Evolutionary conservation across 495 filamentous ascomycete genomes (phyloP).

Genomic region (Halenospora varia): DNA sequence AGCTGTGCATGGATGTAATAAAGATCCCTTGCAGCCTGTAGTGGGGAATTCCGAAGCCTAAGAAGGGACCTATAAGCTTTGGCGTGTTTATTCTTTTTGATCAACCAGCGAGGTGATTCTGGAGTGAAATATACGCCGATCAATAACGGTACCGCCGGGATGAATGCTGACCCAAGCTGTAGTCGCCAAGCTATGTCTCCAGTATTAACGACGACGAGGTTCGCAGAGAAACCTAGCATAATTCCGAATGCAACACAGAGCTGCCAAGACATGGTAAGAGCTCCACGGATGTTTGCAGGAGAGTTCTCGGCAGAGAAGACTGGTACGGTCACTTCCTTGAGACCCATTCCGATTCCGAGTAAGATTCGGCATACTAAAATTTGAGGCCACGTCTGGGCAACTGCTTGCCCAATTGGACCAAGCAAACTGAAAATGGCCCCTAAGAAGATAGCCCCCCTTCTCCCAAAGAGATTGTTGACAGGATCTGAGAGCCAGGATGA

Average conservation of each 20-base stretch:
- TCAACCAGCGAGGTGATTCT: slow-evolving; percentile 62
- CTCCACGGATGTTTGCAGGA: slow-evolving; percentile 70
- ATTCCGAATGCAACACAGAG: slow-evolving; percentile 71
- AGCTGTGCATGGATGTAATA: slow-evolving; percentile 67
- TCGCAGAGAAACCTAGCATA: slow-evolving; percentile 65
- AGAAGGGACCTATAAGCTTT: slow-evolving; percentile 61
- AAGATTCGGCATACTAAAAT: slow-evolving; percentile 60
- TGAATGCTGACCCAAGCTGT: slow-evolving; percentile 74
- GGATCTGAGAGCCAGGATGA: slow-evolving; percentile 69
- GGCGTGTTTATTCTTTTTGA: slow-evolving; percentile 58
- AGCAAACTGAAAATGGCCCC: slow-evolving; percentile 35
- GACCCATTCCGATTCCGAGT: slow-evolving; percentile 71
- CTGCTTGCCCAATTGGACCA: slow-evolving; percentile 59
- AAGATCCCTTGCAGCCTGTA: slow-evolving; percentile 74
- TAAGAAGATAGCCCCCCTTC: slow-evolving; percentile 64
- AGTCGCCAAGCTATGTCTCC: slow-evolving; percentile 72
- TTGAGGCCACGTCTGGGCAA: slow-evolving; percentile 58
- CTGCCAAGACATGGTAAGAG: slow-evolving; percentile 84
- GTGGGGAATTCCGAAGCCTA: slow-evolving; percentile 54
- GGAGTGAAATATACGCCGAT: slow-evolving; percentile 69
- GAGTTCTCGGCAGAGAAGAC: slow-evolving; percentile 79
- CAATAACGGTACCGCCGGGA: slow-evolving; percentile 66
- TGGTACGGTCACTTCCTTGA: slow-evolving; percentile 58
- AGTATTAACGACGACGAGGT: slow-evolving; percentile 57
- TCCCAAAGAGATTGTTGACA: slow-evolving; percentile 61